A percentile compares a stretch with the other conserved stretches of the same genome.
phyloP scores from a whole-genome alignment of 257 asterid genomes.

The Schizonepeta tenuifolia region DNA sequence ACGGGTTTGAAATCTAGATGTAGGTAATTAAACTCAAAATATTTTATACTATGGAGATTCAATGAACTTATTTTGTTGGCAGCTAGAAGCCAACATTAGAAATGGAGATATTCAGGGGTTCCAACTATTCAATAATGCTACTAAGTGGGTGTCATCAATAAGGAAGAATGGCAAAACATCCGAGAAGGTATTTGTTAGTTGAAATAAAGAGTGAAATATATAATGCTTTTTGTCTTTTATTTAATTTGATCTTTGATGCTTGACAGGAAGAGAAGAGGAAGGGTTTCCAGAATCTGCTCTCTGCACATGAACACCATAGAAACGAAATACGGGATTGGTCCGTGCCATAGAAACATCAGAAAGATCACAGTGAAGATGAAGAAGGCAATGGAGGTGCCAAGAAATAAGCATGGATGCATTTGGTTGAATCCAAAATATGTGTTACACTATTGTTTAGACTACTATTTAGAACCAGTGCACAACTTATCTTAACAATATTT shows the following conservation, averaged over 20 bases:
- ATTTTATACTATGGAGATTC: slow-evolving; percentile 38
- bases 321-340: slow-evolving; percentile 42
- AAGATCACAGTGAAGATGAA: slow-evolving; percentile 42
- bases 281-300: slow-evolving; percentile 41
- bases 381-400: slow-evolving; percentile 31
- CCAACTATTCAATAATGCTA: slow-evolving; percentile 49
- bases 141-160: slow-evolving; percentile 47
- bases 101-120: slow-evolving; percentile 78
- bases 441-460: too few relatives aligned
- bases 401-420: not conserved
- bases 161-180: slow-evolving; percentile 39
- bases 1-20: too few relatives aligned
- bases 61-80: slow-evolving; percentile 37
- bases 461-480: not conserved
- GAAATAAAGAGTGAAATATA: slow-evolving; percentile 16
- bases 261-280: slow-evolving; percentile 39
- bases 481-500: slow-evolving; percentile 14
- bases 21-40: too few relatives aligned
- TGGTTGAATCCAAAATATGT: not conserved
- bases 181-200: slow-evolving; percentile 48
- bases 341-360: slow-evolving; percentile 30
- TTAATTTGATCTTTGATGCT: slow-evolving; percentile 32
- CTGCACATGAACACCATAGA: slow-evolving; percentile 37
- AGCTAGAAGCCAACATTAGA: slow-evolving; percentile 76
- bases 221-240: slow-evolving; percentile 5